Evolutionary conservation across 2,329 filamentous ascomycete species (phyloP).

Genomic region (Exophiala aquamarina): DNA sequence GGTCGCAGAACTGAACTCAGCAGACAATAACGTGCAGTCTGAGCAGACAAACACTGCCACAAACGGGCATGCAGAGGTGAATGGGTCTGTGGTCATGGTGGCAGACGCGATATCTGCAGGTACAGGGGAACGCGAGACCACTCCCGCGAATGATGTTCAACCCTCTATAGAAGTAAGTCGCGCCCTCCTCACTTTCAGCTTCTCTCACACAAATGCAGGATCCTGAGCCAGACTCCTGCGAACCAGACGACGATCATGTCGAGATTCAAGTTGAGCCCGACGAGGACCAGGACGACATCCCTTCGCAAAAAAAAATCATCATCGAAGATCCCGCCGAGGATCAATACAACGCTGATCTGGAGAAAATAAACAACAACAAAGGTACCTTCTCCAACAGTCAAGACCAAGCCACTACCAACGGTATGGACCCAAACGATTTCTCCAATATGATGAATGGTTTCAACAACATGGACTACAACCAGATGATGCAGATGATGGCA

Average conservation of each 20-base stretch:
- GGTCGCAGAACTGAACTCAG: slow-evolving; percentile 24
- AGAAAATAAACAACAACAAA: slow-evolving; percentile 3
- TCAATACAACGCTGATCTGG: slow-evolving; percentile 1
- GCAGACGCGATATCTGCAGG: slow-evolving; percentile 22
- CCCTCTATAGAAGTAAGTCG: slow-evolving; percentile 24
- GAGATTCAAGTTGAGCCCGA: slow-evolving; percentile 29
- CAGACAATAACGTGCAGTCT: slow-evolving; percentile 10
- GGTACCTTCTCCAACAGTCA: slow-evolving; percentile 9
- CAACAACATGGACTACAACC: slow-evolving; percentile 66
- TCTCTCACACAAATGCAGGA: slow-evolving; percentile 8
- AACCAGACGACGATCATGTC: slow-evolving; percentile 24
- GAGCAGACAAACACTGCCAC: slow-evolving; percentile 1
- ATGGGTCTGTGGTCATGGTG: not conserved
- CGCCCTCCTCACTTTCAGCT: too few relatives aligned
- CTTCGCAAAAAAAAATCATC: slow-evolving; percentile 10
- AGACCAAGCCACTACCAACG: slow-evolving; percentile 3
- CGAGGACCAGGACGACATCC: slow-evolving; percentile 21
- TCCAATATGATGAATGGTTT: slow-evolving; percentile 50
- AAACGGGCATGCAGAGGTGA: slow-evolving; percentile 12
- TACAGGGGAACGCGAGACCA: slow-evolving; percentile 18
- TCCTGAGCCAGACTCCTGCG: slow-evolving; percentile 13
- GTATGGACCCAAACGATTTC: slow-evolving; percentile 44
- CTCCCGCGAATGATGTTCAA: slow-evolving; percentile 14
- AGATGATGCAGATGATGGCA: slow-evolving; percentile 67
- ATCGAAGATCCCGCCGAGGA: slow-evolving; percentile 13